A percentile compares a stretch with the other conserved stretches of the same genome.
These are phyloP conservation scores for Oidiodendron maius DNA, from an alignment of 495 filamentous ascomycete species.

Conservation along the genomic window DNA sequence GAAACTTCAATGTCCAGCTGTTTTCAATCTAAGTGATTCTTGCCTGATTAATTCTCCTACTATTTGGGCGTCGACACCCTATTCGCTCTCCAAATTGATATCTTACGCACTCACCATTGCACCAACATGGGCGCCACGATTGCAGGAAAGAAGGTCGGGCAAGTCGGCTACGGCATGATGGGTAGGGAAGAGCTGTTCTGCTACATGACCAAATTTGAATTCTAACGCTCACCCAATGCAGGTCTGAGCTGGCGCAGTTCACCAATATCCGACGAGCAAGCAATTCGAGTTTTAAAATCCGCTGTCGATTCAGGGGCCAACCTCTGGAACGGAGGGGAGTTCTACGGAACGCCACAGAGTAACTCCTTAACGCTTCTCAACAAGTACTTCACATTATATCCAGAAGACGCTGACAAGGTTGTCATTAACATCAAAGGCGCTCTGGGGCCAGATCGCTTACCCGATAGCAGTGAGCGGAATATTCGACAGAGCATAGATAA, in stretches of 20 bases:
- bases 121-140: no score
- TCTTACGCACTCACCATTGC: no score
- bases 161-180: not conserved
- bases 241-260: not conserved
- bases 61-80: no score
- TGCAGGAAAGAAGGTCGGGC: not conserved
- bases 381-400: slow-evolving; percentile 57
- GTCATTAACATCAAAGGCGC: slow-evolving; percentile 60
- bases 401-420: slow-evolving; percentile 58
- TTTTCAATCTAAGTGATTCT: no score
- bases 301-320: not conserved
- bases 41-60: no score
- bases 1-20: no score
- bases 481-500: slow-evolving; percentile 61
- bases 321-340: slow-evolving; percentile 42
- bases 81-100: no score
- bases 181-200: not conserved
- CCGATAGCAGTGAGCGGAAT: slow-evolving; percentile 29
- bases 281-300: not conserved
- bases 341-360: slow-evolving; percentile 67
- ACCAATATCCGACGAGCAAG: not conserved
- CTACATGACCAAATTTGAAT: not conserved
- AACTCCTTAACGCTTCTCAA: slow-evolving; percentile 60
- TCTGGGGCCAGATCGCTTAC: not conserved
- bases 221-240: not conserved